phyloP scores from a whole-genome alignment of 192 early-diverging fungal species.

The Coemansia aciculifera region DNA sequence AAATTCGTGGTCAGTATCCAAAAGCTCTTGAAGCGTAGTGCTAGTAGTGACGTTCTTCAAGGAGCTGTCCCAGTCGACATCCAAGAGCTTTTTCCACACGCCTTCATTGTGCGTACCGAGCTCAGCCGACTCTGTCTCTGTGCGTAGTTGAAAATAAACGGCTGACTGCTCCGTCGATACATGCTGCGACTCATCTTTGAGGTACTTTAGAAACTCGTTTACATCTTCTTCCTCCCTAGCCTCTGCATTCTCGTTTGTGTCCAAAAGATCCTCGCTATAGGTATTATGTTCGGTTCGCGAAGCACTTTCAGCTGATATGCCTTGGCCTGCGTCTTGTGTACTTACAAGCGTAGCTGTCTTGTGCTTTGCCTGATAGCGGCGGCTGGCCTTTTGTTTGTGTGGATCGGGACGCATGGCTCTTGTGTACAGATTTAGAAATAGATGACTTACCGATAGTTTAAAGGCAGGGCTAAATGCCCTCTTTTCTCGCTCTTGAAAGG shows the following conservation, averaged over 20 bases:
- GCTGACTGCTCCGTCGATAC: slow-evolving; percentile 18
- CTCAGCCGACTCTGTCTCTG: slow-evolving; percentile 17
- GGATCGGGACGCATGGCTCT: slow-evolving; percentile 43
- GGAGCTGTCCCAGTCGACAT: slow-evolving; percentile 23
- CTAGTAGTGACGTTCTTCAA: not conserved
- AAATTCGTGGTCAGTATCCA: slow-evolving; percentile 10
- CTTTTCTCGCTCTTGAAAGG: not conserved
- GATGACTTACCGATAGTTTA: not conserved
- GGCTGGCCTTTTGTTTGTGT: slow-evolving; percentile 53
- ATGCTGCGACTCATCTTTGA: slow-evolving; percentile 26
- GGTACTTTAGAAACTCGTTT: slow-evolving; percentile 26
- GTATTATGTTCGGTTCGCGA: slow-evolving; percentile 20
- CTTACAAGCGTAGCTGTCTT: not conserved
- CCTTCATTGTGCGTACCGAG: slow-evolving; percentile 14
- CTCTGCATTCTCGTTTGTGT: slow-evolving; percentile 11
- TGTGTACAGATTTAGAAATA: not conserved
- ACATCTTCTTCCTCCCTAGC: slow-evolving; percentile 25
- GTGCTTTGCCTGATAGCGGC: slow-evolving; percentile 38
- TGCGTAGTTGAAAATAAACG: slow-evolving; percentile 39
- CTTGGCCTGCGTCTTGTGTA: not conserved
- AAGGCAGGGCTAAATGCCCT: not conserved
- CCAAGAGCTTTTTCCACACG: slow-evolving; percentile 20
- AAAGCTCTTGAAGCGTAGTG: slow-evolving; percentile 18
- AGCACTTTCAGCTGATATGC: slow-evolving; percentile 18
- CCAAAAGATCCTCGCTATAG: slow-evolving; percentile 2